A percentile compares a stretch with the other conserved stretches of the same genome.
Evolutionary conservation across 108 stramenopile species (phyloP).

Genomic region (Skeletonema marinoi): DNA sequence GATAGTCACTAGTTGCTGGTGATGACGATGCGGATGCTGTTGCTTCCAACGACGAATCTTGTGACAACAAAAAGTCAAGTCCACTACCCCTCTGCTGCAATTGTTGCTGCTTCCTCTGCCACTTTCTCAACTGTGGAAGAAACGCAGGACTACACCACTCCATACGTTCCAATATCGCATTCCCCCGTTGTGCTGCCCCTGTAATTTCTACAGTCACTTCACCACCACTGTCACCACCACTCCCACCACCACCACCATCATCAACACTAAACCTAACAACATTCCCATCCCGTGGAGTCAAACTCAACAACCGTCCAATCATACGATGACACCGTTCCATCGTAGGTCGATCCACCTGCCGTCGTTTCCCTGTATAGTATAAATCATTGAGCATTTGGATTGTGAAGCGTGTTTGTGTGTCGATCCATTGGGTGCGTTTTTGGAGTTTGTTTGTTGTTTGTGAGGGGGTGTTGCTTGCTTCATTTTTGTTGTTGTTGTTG

Average conservation of each 20-base stretch:
- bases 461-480: too few species aligned
- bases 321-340: slow-evolving; percentile 40
- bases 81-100: neutral
- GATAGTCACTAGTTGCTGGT: neutral
- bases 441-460: neutral
- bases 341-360: slow-evolving; percentile 23
- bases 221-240: neutral
- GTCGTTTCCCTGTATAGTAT: slow-evolving; percentile 23
- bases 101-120: neutral
- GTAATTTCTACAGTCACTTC: slow-evolving; percentile 11
- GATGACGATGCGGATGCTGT: too few species aligned
- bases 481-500: neutral
- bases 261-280: neutral
- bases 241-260: neutral
- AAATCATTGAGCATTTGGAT: slow-evolving; percentile 39
- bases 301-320: slow-evolving; percentile 24
- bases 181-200: slow-evolving; percentile 35
- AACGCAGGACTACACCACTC: slow-evolving; percentile 32
- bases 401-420: slow-evolving; percentile 33
- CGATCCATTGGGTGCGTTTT: slow-evolving; percentile 15
- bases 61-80: too few species aligned
- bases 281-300: slow-evolving; percentile 16
- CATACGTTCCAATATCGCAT: slow-evolving; percentile 33
- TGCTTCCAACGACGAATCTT: too few species aligned
- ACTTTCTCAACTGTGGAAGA: neutral